Conservation (phyloP, 176 grass and related monocot species). For the Bolboschoenus planiculmis region DNA sequence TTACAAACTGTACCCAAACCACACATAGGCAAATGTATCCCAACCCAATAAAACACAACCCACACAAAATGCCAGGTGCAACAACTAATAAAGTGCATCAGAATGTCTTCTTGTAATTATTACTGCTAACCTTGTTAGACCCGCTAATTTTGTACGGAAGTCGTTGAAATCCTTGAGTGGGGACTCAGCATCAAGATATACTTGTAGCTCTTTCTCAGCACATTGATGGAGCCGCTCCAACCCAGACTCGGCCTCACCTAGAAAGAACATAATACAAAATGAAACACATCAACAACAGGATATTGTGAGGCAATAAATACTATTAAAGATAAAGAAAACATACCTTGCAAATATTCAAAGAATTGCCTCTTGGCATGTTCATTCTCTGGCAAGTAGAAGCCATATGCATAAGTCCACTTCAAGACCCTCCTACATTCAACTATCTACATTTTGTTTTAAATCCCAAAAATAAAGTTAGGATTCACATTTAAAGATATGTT, state of each 20-base stretch:
- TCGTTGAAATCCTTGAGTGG: slow-evolving; percentile 94
- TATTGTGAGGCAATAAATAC: neutral
- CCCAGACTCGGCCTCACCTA: slow-evolving; percentile 98
- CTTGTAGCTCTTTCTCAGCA: slow-evolving; percentile 96
- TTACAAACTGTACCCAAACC: neutral
- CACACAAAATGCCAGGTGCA: neutral
- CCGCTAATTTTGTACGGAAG: slow-evolving; percentile 97
- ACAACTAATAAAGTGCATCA: neutral
- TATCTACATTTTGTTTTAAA: slow-evolving; percentile 54
- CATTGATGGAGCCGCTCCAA: slow-evolving; percentile 97
- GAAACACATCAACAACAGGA: slow-evolving; percentile 4
- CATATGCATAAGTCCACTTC: slow-evolving; percentile 99
- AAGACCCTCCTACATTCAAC: slow-evolving; percentile 97
- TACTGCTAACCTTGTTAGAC: slow-evolving; percentile 71
- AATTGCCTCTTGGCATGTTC: slow-evolving; percentile 94
- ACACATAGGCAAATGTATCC: neutral
- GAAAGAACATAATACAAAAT: slow-evolving; percentile 14
- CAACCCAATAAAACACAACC: neutral
- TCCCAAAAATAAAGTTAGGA: neutral
- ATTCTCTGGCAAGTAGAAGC: slow-evolving; percentile 88
- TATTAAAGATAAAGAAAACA: slow-evolving; percentile 9
- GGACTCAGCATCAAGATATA: slow-evolving; percentile 80
- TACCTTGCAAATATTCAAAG: slow-evolving; percentile 99
- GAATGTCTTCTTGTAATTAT: neutral
- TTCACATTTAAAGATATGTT: neutral